Evolutionary conservation across 129 eudicot genomes (phyloP).

Genomic region (Silybum marianum): DNA sequence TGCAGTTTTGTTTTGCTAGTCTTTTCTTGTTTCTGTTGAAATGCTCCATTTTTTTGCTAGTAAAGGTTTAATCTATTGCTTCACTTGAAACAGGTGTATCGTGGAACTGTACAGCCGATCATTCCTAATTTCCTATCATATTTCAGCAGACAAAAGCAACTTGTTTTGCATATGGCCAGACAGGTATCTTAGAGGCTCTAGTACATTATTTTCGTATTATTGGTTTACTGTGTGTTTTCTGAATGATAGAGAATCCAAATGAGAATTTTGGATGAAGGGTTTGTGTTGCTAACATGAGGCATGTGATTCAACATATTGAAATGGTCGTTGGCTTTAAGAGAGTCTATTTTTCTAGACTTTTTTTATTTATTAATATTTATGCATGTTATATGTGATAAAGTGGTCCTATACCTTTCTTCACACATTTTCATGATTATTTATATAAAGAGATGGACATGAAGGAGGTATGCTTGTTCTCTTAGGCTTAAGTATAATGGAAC

Average conservation of each 20-base stretch:
- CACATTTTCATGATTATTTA: not conserved
- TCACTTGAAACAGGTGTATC: slow-evolving; percentile 74
- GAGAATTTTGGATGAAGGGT: not conserved
- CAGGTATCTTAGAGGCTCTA: slow-evolving; percentile 49
- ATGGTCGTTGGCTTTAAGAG: not conserved
- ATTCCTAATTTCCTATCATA: slow-evolving; percentile 82
- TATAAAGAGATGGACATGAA: not conserved
- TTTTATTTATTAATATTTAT: no score
- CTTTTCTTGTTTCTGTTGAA: no score
- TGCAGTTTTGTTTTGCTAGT: not conserved
- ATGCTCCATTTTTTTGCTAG: no score
- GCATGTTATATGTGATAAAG: not conserved
- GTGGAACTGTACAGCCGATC: slow-evolving; percentile 83
- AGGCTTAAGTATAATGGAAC: not conserved
- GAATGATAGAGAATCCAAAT: not conserved
- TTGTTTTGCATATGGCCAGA: slow-evolving; percentile 96
- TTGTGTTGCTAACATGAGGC: not conserved
- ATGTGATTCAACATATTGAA: not conserved
- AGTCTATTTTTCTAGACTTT: not conserved
- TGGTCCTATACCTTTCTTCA: not conserved
- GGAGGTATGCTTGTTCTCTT: not conserved
- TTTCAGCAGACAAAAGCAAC: slow-evolving; percentile 88
- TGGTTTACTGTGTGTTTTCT: not conserved
- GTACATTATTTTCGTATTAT: not conserved
- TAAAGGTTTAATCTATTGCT: no score